Base-by-base conservation (phyloP, 1,139 yeast species). In the Geotrichum klebahnii region DNA sequence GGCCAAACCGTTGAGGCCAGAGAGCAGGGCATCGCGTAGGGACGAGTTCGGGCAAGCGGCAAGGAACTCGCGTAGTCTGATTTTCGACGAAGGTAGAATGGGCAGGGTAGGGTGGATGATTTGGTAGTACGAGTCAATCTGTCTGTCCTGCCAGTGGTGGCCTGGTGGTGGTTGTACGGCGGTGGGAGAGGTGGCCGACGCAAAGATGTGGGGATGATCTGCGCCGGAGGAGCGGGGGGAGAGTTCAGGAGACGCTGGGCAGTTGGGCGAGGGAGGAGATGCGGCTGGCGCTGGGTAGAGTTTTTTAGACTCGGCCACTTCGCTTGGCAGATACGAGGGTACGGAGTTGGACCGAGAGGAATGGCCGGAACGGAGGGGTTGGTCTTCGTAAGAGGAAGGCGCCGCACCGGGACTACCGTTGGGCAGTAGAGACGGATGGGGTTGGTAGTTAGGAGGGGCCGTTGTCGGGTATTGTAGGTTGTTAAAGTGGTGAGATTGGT, bases 71-170 rank as follows among this genome's bases (percentile, higher is more conserved):
- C 64, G 57, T 22, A 69, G 61, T 40, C 64, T 63, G 8, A 61
- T 59, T 24, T 62, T 60, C 29, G 66, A 60, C 31, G 67, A 65
- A 3, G 72, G 71, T 37, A 71, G 61, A 23, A 71, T 53, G 4
- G 75, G 75, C 48, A 71, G 58, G n/a, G 67, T 59, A 6, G 72
- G 71, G 53, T 71, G 75, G 48, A 70, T 62, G 35, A 61, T 58
- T 52, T 64, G 63, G 56, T 70, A 71, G 54, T 71, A 71, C 26
- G 61, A 56, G 55, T 67, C 72, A 38, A 71, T 61, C 37, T 59
- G 62, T 16, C 62, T 57, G 37, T 69, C 70, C 52, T 66, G 65
- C 65, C 68, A 64, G 20, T 59, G 17, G 33, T 45, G 32, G 20
- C 14, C 24, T 9, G 33, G 23, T 17, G 43, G 14, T 22, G 48